Conservation (phyloP, 1,284 basidiomycete species). For the Ceratobasidium sp. region DNA sequence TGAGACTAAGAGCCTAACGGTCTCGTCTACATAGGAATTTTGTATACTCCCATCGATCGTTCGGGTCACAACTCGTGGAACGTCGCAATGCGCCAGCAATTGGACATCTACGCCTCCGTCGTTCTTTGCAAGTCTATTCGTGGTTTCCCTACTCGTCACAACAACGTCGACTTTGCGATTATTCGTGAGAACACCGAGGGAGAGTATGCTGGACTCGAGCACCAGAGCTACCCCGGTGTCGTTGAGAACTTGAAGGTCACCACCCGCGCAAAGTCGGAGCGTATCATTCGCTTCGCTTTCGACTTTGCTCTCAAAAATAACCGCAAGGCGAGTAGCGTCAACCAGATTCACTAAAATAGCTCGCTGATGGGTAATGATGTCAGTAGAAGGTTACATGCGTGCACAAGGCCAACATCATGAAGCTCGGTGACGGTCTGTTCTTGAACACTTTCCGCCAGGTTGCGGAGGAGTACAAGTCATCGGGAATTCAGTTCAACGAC, state of each 20-base stretch:
- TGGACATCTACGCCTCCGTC: constrained; percentile 99
- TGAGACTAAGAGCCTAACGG: neutral
- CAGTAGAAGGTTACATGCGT: constrained; percentile 97
- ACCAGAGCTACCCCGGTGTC: constrained; percentile 97
- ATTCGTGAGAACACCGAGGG: constrained; percentile 99
- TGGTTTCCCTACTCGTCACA: constrained; percentile 96
- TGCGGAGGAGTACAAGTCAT: constrained; percentile 93
- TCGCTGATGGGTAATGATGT: constrained; percentile 8
- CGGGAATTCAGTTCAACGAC: constrained; percentile 92
- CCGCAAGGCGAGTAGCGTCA: constrained; percentile 48
- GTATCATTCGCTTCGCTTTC: constrained; percentile 97
- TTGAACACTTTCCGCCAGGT: constrained; percentile 97
- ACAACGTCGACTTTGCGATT: constrained; percentile 97
- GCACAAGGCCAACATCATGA: constrained; percentile 99
- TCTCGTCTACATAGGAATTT: constrained; percentile 72
- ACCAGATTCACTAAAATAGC: neutral
- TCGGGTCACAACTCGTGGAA: constrained; percentile 99
- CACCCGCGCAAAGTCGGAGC: constrained; percentile 93
- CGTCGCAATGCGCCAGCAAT: constrained; percentile 98
- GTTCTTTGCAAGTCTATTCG: constrained; percentile 98
- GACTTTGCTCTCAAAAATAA: constrained; percentile 99
- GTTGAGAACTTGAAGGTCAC: constrained; percentile 99
- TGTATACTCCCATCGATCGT: constrained; percentile 97
- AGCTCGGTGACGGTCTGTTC: constrained; percentile 99
- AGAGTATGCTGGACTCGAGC: constrained; percentile 98